Conservation (phyloP, 805 yeast genomes). For the Diddensiella transvaalensis region DNA sequence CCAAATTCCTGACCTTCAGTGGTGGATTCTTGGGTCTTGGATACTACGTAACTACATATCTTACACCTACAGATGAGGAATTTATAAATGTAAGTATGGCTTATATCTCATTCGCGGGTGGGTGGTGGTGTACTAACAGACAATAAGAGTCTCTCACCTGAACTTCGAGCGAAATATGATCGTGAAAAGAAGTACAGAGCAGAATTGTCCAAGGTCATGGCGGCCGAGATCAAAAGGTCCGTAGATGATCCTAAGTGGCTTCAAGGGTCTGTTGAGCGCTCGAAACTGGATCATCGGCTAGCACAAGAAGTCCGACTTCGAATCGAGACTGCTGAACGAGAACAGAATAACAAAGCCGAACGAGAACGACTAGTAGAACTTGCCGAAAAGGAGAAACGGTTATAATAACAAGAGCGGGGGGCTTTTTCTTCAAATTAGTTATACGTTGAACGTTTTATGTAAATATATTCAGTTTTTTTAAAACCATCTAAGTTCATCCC, state of each 20-base stretch:
- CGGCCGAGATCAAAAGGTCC: constrained; percentile 18
- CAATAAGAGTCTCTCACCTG: constrained; percentile 47
- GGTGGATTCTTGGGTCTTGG: constrained; percentile 71
- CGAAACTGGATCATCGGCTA: constrained; percentile 24
- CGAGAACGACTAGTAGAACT: constrained; percentile 21
- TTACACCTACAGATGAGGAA: constrained; percentile 84
- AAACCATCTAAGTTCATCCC: constrained; percentile 27
- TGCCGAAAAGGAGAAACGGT: constrained; percentile 25
- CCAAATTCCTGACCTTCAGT: constrained; percentile 45
- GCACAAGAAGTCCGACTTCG: constrained; percentile 26
- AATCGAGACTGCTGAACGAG: constrained; percentile 20
- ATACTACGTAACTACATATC: constrained; percentile 62
- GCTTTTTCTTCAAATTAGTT: background rate
- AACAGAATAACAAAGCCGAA: constrained; percentile 17
- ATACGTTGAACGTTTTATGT: too few relatives aligned
- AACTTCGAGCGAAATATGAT: constrained; percentile 64
- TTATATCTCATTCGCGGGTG: background rate
- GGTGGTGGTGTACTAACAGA: background rate
- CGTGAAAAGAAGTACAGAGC: constrained; percentile 15
- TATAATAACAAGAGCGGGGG: background rate
- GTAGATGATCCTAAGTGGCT: constrained; percentile 32
- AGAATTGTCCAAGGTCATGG: constrained; percentile 23
- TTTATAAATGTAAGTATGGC: constrained; percentile 44
- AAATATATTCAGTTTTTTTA: constrained; percentile 1
- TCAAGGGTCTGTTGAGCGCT: constrained; percentile 29